phyloP scores from a whole-genome alignment of 331 rosid species.

The Acacia pycnantha region DNA sequence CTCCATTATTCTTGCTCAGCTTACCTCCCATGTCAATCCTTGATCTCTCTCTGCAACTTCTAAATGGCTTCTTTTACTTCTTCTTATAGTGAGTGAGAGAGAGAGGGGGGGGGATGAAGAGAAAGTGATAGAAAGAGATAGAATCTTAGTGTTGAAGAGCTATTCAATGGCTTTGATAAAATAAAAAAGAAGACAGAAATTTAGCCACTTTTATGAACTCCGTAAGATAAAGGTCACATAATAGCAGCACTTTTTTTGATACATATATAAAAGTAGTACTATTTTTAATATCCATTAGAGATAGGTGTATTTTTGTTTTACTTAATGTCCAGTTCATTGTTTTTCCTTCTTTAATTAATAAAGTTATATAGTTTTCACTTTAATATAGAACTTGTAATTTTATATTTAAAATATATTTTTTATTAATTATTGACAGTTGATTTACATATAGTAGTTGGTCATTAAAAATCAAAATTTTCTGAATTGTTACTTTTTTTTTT shows the following conservation, averaged over 20 bases:
- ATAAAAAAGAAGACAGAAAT: conserved; percentile 20
- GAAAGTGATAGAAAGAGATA: conserved; percentile 25
- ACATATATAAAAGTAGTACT: background rate
- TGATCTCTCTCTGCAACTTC: conserved; percentile 5
- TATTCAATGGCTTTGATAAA: conserved; percentile 28
- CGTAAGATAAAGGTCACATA: conserved; percentile 20
- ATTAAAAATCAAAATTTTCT: too few species aligned
- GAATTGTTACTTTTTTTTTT: too few species aligned
- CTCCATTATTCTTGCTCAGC: conserved; percentile 46
- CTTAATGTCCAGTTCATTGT: background rate
- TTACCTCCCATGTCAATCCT: conserved; percentile 51
- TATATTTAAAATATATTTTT: background rate
- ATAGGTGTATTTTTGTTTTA: background rate
- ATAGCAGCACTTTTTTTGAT: too few species aligned
- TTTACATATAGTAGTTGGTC: background rate
- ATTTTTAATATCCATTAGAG: conserved; percentile 35
- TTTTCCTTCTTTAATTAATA: background rate
- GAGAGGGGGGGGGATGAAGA: background rate
- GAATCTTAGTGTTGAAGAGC: background rate
- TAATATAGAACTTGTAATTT: background rate
- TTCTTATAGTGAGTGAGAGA: background rate
- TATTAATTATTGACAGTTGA: background rate
- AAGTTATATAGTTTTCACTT: background rate
- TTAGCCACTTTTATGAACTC: conserved; percentile 30
- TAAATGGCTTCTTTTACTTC: background rate